Conservation (phyloP, 805 yeast genomes). For the Grigorovia jiainica region DNA sequence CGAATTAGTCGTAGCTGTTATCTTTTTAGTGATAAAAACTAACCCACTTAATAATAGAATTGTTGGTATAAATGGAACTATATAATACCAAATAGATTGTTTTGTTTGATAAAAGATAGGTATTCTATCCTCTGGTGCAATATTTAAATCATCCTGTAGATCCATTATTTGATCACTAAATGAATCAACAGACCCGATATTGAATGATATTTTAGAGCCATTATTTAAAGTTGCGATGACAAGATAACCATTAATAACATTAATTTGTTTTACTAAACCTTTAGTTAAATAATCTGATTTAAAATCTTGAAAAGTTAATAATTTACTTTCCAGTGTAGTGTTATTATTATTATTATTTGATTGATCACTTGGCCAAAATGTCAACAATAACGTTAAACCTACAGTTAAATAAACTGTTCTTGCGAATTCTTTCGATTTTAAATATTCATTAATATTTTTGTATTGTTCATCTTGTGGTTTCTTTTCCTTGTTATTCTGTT, state of each 20-base stretch:
- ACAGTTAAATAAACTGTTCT: slow-evolving; percentile 32
- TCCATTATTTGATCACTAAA: slow-evolving; percentile 76
- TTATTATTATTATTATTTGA: slow-evolving; percentile 6
- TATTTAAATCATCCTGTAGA: slow-evolving; percentile 59
- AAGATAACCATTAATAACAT: slow-evolving; percentile 60
- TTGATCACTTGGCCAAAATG: slow-evolving; percentile 24
- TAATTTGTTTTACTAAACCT: slow-evolving; percentile 66
- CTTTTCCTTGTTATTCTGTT: slow-evolving; percentile 5
- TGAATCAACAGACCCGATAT: slow-evolving; percentile 78
- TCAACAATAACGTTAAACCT: slow-evolving; percentile 32
- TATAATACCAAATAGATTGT: slow-evolving; percentile 50
- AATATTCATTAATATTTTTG: slow-evolving; percentile 28
- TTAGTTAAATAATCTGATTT: slow-evolving; percentile 66
- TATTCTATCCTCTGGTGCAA: slow-evolving; percentile 59
- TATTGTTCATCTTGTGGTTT: slow-evolving; percentile 11
- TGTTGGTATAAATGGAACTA: slow-evolving; percentile 74
- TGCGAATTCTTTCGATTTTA: slow-evolving; percentile 35
- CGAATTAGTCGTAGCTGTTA: slow-evolving; percentile 41
- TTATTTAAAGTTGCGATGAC: slow-evolving; percentile 61
- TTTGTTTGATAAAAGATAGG: slow-evolving; percentile 71
- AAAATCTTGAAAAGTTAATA: slow-evolving; percentile 70
- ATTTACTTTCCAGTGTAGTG: slow-evolving; percentile 9
- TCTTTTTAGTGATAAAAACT: slow-evolving; percentile 34
- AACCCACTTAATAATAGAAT: slow-evolving; percentile 71
- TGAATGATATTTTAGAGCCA: slow-evolving; percentile 51